phyloP scores from a whole-genome alignment of 768 basidiomycete species.

The Termitomyces sp. region DNA sequence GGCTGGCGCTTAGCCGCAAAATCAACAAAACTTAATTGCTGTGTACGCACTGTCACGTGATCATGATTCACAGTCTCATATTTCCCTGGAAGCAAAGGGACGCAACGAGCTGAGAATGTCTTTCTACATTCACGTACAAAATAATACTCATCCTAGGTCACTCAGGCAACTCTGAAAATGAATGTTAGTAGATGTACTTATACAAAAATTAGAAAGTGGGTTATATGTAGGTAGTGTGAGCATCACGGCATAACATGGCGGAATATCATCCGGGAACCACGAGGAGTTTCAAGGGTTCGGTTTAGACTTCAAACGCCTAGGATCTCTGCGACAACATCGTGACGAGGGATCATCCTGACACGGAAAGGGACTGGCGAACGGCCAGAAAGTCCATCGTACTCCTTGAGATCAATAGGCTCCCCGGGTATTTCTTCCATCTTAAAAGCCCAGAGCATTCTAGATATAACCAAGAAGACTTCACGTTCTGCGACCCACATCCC shows the following conservation, averaged over 20 bases:
- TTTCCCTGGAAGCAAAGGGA: too few relatives aligned
- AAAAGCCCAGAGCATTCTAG: conserved; percentile 44
- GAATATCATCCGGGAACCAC: neutral
- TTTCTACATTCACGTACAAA: too few relatives aligned
- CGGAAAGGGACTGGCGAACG: conserved; percentile 39
- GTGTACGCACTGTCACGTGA: neutral
- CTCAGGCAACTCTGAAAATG: neutral
- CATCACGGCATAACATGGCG: neutral
- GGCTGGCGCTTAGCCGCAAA: neutral
- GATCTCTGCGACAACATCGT: conserved; percentile 22
- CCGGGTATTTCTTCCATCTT: conserved; percentile 32
- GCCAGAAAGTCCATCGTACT: conserved; percentile 42
- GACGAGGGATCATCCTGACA: conserved; percentile 24
- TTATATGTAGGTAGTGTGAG: neutral
- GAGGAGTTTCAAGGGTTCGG: neutral
- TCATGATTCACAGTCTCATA: too few relatives aligned
- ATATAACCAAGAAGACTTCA: conserved; percentile 38
- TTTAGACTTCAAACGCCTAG: conserved; percentile 6
- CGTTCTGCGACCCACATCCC: conserved; percentile 40
- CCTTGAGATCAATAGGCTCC: conserved; percentile 38
- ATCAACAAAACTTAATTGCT: neutral
- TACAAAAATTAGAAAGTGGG: neutral
- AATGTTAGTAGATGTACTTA: neutral
- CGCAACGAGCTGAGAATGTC: neutral
- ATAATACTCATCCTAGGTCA: too few relatives aligned